These are phyloP conservation scores for Tripterygium wilfordii DNA, from an alignment of 177 flowering plant genomes.

Conservation along the genomic window DNA sequence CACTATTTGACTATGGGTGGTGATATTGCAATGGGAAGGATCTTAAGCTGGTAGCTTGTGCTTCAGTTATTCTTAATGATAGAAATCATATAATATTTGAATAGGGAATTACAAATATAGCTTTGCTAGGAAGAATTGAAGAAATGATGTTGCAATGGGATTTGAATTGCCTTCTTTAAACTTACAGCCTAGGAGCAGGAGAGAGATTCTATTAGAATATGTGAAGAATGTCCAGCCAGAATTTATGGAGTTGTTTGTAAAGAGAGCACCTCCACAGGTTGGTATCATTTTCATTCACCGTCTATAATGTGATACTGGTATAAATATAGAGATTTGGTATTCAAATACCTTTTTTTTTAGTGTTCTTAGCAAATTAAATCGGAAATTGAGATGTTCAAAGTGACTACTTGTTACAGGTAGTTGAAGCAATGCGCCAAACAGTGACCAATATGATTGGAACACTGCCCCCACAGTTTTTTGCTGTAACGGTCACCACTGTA, in stretches of 20 bases:
- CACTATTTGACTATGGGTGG: too few relatives aligned
- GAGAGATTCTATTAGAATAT: slow-evolving; percentile 85
- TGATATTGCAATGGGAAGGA: too few relatives aligned
- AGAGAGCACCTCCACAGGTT: slow-evolving; percentile 92
- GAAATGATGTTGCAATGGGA: not conserved
- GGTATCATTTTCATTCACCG: not conserved
- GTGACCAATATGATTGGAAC: slow-evolving; percentile 98
- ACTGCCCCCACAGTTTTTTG: slow-evolving; percentile 91
- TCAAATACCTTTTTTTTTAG: too few relatives aligned
- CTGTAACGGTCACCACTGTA: slow-evolving; percentile 91
- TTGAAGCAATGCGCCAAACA: slow-evolving; percentile 97
- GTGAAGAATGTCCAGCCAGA: slow-evolving; percentile 94
- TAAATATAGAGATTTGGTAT: too few relatives aligned
- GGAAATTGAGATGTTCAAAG: too few relatives aligned
- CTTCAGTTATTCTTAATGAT: too few relatives aligned
- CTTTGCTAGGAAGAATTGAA: not conserved
- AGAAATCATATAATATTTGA: too few relatives aligned
- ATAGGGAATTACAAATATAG: too few relatives aligned
- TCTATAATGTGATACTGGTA: too few relatives aligned
- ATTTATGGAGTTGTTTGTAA: slow-evolving; percentile 89
- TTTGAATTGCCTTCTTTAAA: slow-evolving; percentile 2
- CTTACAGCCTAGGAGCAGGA: slow-evolving; percentile 68
- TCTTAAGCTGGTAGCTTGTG: too few relatives aligned
- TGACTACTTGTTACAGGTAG: slow-evolving; percentile 50
- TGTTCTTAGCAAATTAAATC: too few relatives aligned